A percentile compares a stretch with the other conserved stretches of the same genome.
phyloP scores from a whole-genome alignment of 2,329 filamentous ascomycete genomes.

The Aspergillus puulaauensis region DNA sequence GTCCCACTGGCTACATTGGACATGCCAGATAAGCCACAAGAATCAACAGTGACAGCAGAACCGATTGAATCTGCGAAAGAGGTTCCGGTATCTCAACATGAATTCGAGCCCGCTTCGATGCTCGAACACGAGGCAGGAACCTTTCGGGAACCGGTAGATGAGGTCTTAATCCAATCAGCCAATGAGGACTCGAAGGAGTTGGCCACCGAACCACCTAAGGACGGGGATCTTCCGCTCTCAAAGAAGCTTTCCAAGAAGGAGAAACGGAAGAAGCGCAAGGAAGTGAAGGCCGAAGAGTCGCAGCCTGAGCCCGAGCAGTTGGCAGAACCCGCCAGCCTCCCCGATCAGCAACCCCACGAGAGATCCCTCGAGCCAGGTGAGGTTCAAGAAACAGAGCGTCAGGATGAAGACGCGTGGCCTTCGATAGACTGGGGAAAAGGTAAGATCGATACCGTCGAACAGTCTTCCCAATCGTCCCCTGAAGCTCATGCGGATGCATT shows the following conservation, averaged over 20 bases:
- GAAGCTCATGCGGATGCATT: constrained; percentile 23
- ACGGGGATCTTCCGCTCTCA: constrained; percentile 16
- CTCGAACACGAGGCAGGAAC: neutral
- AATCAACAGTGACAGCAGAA: neutral
- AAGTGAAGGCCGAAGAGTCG: constrained; percentile 5
- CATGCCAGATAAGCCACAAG: neutral
- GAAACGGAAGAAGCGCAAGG: constrained; percentile 34
- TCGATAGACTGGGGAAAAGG: constrained; percentile 38
- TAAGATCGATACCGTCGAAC: constrained; percentile 23
- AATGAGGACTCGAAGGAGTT: neutral
- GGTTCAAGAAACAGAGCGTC: constrained; percentile 10
- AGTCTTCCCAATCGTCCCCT: constrained; percentile 21
- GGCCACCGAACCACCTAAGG: neutral
- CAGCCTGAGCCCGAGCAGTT: neutral
- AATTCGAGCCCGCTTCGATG: neutral
- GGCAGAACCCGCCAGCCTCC: neutral
- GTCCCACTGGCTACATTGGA: neutral
- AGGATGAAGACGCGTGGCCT: constrained; percentile 37
- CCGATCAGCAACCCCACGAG: neutral
- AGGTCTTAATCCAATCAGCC: neutral
- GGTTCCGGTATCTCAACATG: neutral
- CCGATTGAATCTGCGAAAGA: neutral
- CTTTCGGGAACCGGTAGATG: neutral
- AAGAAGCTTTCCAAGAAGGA: constrained; percentile 34
- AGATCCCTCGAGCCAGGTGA: neutral